Evolutionary conservation across 1,139 yeast species (phyloP), one percentile per base, ranked within the genome.

Genomic region (Spencermartinsiella ligniputridi): DNA sequence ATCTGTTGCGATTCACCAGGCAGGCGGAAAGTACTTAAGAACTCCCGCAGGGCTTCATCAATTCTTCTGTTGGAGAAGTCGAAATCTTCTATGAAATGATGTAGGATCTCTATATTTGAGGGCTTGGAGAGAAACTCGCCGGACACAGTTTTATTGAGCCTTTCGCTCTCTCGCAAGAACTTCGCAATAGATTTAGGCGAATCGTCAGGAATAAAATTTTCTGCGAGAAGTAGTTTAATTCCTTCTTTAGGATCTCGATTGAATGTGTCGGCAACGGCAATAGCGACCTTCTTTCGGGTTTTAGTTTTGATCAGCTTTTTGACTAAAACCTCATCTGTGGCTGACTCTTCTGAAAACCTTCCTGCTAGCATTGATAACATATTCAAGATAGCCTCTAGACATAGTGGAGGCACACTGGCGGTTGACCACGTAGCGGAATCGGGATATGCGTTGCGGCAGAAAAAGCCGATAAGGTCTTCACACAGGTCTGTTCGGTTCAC

Each of bases 1-100:
- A 94, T 92, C 62, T 88, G 96, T 60, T 89, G 97, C 0, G 97
- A 83, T 66, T 94, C 99, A 41, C 99, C 99, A 0, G 98, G 98
- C 45, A 94, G 73, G 63, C 99, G 78, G 61, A 94, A 92, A 13
- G 86, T 76, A 44, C 87, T 84, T 53, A 94, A 71, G 50, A 94
- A 66, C 43, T 87, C 75, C 55, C 99, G 75, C 47, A 94, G 71
- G 0, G 97, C 97, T 63, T 92, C 97, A 64, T 94, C 98, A 1
- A 94, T 89, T 56, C 98, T 75, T 54, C 85, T 70, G 38, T 78
- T 83, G 30, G 73, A 68, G 59, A 90, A 92, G 50, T 90, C 94
- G 64, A 90, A 84, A 45, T 79, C 66, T 3, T 72, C 70, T 52
- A 92, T 78, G 58, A 89, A 94, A 37, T 75, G 70, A 43, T 73